Evolutionary conservation across 2,329 filamentous ascomycete species (phyloP).

Genomic region (Stachybotrys echinatus): DNA sequence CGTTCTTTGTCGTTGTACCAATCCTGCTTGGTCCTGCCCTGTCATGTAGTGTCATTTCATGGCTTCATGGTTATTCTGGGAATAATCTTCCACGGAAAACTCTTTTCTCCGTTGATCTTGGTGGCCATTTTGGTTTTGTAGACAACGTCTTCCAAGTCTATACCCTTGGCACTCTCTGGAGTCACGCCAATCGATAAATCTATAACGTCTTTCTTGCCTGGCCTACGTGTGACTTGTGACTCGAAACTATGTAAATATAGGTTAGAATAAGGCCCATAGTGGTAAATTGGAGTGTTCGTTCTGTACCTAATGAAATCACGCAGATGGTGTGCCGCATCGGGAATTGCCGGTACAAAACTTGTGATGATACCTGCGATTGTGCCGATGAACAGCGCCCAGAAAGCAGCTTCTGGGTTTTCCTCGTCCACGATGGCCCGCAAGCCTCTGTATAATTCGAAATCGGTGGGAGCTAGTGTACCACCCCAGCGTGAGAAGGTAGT

Average conservation of each 20-base stretch:
- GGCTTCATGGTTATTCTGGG: no score
- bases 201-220: slow-evolving; percentile 30
- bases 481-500: slow-evolving; percentile 72
- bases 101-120: slow-evolving; percentile 25
- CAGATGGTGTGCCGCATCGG: no score
- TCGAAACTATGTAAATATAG: slow-evolving; percentile 24
- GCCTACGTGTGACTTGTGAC: slow-evolving; percentile 16
- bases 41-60: no score
- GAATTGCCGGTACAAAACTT: no score
- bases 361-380: slow-evolving; percentile 39
- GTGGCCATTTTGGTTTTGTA: slow-evolving; percentile 25
- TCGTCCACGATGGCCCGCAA: slow-evolving; percentile 36
- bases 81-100: slow-evolving; percentile 23
- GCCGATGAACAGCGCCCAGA: slow-evolving; percentile 51
- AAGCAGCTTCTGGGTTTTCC: slow-evolving; percentile 32
- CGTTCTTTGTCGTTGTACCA: no score
- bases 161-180: slow-evolving; percentile 17
- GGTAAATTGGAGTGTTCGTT: no score
- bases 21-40: no score
- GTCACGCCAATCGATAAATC: slow-evolving; percentile 29
- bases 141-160: slow-evolving; percentile 26
- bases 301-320: no score
- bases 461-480: slow-evolving; percentile 47
- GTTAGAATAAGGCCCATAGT: neutral
- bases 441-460: slow-evolving; percentile 35